phyloP scores from a whole-genome alignment of 2,329 filamentous ascomycete genomes.

The Epichloe sylvatica region DNA sequence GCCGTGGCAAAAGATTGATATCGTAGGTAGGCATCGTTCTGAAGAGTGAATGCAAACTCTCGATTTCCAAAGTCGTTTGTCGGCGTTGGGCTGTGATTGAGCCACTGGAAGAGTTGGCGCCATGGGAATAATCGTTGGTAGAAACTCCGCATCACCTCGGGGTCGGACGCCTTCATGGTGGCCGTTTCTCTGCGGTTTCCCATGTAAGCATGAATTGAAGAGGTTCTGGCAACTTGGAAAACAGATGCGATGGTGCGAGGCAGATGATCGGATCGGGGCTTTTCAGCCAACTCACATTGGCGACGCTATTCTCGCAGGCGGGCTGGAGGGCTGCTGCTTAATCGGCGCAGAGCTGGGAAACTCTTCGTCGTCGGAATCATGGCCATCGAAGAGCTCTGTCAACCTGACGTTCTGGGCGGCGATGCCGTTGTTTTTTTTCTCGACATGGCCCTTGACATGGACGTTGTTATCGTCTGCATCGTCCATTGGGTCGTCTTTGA shows the following conservation, averaged over 20 bases:
- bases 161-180: slow-evolving; percentile 46
- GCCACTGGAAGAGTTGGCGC: slow-evolving; percentile 89
- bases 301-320: slow-evolving; percentile 27
- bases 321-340: slow-evolving; percentile 25
- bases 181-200: slow-evolving; percentile 12
- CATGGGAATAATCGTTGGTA: slow-evolving; percentile 95
- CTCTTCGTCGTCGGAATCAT: slow-evolving; percentile 48
- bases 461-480: slow-evolving; percentile 23
- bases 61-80: slow-evolving; percentile 81
- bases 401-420: slow-evolving; percentile 36
- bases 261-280: neutral
- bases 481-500: slow-evolving; percentile 23
- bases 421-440: slow-evolving; percentile 11
- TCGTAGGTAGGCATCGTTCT: slow-evolving; percentile 80
- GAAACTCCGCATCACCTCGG: slow-evolving; percentile 80
- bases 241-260: neutral
- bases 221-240: neutral
- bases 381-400: slow-evolving; percentile 45
- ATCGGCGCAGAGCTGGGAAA: slow-evolving; percentile 37
- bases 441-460: slow-evolving; percentile 26
- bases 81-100: slow-evolving; percentile 82
- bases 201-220: no score
- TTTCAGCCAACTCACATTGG: slow-evolving; percentile 24
- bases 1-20: slow-evolving; percentile 58
- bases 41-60: slow-evolving; percentile 92